phyloP scores from a whole-genome alignment of 108 stramenopile species.

The Skeletonema grethae region DNA sequence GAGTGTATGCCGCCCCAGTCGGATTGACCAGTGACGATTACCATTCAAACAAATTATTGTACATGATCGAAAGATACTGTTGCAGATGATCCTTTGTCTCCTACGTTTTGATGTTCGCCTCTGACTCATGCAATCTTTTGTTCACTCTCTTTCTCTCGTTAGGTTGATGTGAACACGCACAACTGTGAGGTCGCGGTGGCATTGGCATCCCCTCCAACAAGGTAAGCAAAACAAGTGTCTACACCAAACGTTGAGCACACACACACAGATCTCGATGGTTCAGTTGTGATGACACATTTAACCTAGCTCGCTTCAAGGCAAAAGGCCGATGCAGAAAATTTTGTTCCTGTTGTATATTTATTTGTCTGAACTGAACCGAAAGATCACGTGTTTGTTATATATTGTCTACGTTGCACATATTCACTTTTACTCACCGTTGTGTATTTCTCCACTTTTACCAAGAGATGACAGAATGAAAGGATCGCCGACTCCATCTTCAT shows the following conservation, averaged over 20 bases:
- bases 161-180: not conserved
- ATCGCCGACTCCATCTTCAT: too few species aligned
- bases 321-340: slow-evolving; percentile 51
- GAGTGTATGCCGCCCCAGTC: slow-evolving; percentile 62
- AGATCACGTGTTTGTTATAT: not conserved
- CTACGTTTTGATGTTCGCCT: not conserved
- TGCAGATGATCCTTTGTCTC: slow-evolving; percentile 3
- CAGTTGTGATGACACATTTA: slow-evolving; percentile 44
- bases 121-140: not conserved
- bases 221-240: not conserved
- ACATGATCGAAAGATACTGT: slow-evolving; percentile 47
- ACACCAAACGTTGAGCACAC: not conserved
- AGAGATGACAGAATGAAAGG: too few species aligned
- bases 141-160: not conserved
- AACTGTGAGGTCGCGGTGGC: not conserved
- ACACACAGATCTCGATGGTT: not conserved
- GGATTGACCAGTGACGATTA: slow-evolving; percentile 52
- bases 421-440: not conserved
- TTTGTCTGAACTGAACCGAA: slow-evolving; percentile 37
- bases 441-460: not conserved
- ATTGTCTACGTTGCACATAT: not conserved
- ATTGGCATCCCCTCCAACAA: not conserved
- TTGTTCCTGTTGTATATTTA: slow-evolving; percentile 45
- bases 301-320: slow-evolving; percentile 52
- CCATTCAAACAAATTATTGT: slow-evolving; percentile 59